A percentile compares a stretch with the other conserved stretches of the same genome.
Evolutionary conservation across 208 protist species (phyloP).

Genomic region (Crithidia fasciculata): DNA sequence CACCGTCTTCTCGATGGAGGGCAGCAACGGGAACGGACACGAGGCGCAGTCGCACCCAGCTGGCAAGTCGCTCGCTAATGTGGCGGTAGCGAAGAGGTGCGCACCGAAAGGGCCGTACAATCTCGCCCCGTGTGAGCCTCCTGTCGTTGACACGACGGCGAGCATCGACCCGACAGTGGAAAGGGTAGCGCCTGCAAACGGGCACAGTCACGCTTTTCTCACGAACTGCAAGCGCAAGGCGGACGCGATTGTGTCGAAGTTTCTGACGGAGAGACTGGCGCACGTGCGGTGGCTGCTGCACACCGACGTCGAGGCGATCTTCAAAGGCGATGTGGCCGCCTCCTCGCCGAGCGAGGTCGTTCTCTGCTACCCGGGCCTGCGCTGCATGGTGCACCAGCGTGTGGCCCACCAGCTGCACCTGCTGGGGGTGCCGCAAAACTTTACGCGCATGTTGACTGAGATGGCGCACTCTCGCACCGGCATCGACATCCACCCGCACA

Average conservation of each 20-base stretch:
- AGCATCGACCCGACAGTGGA: not conserved
- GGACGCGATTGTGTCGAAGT: constrained; percentile 54
- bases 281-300: constrained; percentile 66
- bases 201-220: constrained; percentile 21
- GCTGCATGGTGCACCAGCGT: constrained; percentile 78
- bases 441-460: constrained; percentile 78
- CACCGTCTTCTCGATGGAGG: constrained; percentile 16
- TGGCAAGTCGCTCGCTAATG: not conserved
- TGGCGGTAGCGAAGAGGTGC: not conserved
- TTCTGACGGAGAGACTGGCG: constrained; percentile 56
- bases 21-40: not conserved
- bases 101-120: not conserved
- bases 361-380: constrained; percentile 76
- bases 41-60: not conserved
- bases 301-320: constrained; percentile 70
- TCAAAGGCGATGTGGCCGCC: constrained; percentile 64
- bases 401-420: constrained; percentile 71
- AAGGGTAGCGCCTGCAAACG: not conserved
- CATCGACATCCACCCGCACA: constrained; percentile 90
- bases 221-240: constrained; percentile 40
- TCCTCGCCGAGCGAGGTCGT: constrained; percentile 72
- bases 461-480: constrained; percentile 70
- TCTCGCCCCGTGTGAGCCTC: not conserved
- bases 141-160: not conserved
- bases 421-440: constrained; percentile 69